Conservation (phyloP, 2,329 filamentous ascomycete genomes). For the Phyllachora maydis region DNA sequence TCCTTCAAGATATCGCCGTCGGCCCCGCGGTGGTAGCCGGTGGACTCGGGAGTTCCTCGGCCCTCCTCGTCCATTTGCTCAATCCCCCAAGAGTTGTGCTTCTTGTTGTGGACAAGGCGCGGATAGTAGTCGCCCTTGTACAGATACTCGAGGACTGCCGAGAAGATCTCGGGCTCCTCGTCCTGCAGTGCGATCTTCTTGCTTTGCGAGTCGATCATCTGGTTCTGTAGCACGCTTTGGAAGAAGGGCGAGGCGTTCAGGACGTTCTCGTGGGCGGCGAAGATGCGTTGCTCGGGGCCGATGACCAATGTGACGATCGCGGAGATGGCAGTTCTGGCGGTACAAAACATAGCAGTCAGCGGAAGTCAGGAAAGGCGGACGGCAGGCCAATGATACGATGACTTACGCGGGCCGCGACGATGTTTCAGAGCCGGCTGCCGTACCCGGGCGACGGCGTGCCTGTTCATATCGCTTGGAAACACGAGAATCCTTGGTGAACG, state of each 20-base stretch:
- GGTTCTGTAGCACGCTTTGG: slow-evolving; percentile 36
- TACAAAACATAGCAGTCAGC: slow-evolving; percentile 2
- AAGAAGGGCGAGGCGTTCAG: slow-evolving; percentile 67
- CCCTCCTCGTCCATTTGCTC: slow-evolving; percentile 34
- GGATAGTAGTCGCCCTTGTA: slow-evolving; percentile 92
- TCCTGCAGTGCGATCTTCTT: slow-evolving; percentile 66
- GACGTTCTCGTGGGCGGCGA: slow-evolving; percentile 79
- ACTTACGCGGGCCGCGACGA: slow-evolving; percentile 22
- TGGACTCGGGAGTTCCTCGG: slow-evolving; percentile 25
- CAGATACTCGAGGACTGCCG: slow-evolving; percentile 72
- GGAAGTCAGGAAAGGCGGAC: slow-evolving; percentile 1
- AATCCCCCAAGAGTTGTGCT: slow-evolving; percentile 62
- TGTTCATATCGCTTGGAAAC: slow-evolving; percentile 34
- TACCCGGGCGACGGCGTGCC: slow-evolving; percentile 23
- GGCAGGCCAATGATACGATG: slow-evolving; percentile 1
- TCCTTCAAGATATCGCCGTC: slow-evolving; percentile 62
- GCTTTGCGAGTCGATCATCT: slow-evolving; percentile 37
- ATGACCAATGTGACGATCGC: slow-evolving; percentile 64
- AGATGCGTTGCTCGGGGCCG: slow-evolving; percentile 66
- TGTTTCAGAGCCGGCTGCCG: slow-evolving; percentile 17
- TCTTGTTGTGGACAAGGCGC: slow-evolving; percentile 63
- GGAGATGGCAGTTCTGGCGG: slow-evolving; percentile 36
- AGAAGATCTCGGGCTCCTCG: slow-evolving; percentile 81
- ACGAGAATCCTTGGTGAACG: slow-evolving; percentile 31
- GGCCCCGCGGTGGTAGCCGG: slow-evolving; percentile 44